Evolutionary conservation across 2,329 filamentous ascomycete genomes (phyloP).

Genomic region (Epichloe festucae): DNA sequence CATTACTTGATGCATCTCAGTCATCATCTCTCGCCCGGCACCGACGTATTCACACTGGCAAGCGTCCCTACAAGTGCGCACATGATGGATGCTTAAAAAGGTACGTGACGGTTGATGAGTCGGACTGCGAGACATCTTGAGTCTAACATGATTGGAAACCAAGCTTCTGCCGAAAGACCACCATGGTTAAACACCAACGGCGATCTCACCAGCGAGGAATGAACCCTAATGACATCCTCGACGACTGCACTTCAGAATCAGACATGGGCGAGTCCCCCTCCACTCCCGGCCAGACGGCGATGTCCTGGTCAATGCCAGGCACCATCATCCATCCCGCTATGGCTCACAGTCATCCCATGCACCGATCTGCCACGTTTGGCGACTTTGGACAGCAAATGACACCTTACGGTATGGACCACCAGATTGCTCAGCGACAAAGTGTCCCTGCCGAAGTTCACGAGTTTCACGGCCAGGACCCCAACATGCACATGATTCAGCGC

Average conservation of each 20-base stretch:
- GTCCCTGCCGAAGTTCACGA: slow-evolving; percentile 30
- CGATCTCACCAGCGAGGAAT: slow-evolving; percentile 47
- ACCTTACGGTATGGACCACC: slow-evolving; percentile 27
- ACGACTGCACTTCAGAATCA: slow-evolving; percentile 43
- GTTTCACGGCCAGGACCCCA: slow-evolving; percentile 30
- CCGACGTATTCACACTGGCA: slow-evolving; percentile 52
- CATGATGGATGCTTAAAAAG: slow-evolving; percentile 51
- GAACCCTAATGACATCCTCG: slow-evolving; percentile 38
- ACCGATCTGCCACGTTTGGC: slow-evolving; percentile 40
- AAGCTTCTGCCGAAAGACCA: slow-evolving; percentile 61
- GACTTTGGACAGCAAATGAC: slow-evolving; percentile 40
- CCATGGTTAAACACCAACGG: slow-evolving; percentile 55
- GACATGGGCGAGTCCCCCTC: slow-evolving; percentile 45
- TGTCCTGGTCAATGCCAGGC: slow-evolving; percentile 37
- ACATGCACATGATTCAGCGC: slow-evolving; percentile 35
- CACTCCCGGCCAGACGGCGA: slow-evolving; percentile 40
- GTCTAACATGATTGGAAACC: neutral
- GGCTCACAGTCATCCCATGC: slow-evolving; percentile 27
- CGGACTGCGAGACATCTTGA: neutral
- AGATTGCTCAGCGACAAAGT: slow-evolving; percentile 34
- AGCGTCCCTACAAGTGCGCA: slow-evolving; percentile 51
- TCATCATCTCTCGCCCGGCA: slow-evolving; percentile 54
- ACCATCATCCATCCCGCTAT: slow-evolving; percentile 25
- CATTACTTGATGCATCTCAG: slow-evolving; percentile 22
- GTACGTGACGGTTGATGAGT: slow-evolving; percentile 19